phyloP scores from a whole-genome alignment of 83 land plant genomes.

The Thuja plicata region DNA sequence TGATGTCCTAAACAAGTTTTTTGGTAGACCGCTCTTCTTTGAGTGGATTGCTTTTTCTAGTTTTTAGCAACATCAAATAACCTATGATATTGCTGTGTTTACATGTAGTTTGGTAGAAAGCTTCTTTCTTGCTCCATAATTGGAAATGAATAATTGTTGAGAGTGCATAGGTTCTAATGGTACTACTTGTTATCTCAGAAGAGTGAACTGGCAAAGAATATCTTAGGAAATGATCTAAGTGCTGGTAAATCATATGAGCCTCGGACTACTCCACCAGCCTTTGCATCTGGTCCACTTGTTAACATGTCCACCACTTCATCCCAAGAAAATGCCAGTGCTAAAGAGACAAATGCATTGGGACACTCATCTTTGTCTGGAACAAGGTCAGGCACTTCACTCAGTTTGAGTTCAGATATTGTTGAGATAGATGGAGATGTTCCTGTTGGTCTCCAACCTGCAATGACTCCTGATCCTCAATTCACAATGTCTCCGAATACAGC shows the following conservation, averaged over 20 bases:
- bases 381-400: conserved; percentile 24
- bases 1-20: not conserved
- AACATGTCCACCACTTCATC: conserved; percentile 16
- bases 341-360: conserved; percentile 7
- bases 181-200: conserved; percentile 27
- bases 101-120: not conserved
- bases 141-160: not conserved
- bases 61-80: not conserved
- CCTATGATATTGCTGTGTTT: not conserved
- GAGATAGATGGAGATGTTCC: conserved; percentile 47
- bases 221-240: conserved; percentile 62
- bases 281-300: conserved; percentile 62
- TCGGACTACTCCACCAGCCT: conserved; percentile 65
- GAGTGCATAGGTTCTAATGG: not conserved
- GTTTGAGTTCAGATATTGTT: conserved; percentile 41
- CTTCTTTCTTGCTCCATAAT: not conserved
- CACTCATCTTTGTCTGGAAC: conserved; percentile 21
- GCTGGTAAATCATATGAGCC: conserved; percentile 32
- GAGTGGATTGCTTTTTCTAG: not conserved
- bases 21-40: not conserved
- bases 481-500: conserved; percentile 40
- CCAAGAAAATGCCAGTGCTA: not conserved
- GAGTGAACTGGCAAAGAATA: conserved; percentile 63
- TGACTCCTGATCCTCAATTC: conserved; percentile 28
- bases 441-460: conserved; percentile 21